phyloP scores from a whole-genome alignment of 2,329 filamentous ascomycete species.

The Fusarium sp. region DNA sequence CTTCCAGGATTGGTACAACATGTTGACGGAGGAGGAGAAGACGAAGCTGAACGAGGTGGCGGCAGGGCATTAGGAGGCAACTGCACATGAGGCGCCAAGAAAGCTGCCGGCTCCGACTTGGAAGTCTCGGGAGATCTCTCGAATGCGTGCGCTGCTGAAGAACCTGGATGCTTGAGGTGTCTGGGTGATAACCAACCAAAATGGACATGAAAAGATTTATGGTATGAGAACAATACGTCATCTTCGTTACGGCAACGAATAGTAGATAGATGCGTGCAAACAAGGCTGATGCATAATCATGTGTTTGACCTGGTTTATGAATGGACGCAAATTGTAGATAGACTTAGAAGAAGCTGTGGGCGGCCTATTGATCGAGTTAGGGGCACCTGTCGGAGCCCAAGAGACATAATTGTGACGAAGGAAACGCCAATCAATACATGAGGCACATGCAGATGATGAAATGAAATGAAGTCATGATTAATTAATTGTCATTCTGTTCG shows the following conservation, averaged over 20 bases:
- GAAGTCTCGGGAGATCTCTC: not conserved
- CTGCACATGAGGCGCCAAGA: not conserved
- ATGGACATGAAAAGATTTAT: not conserved
- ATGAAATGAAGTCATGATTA: not conserved
- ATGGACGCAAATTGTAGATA: conserved; percentile 37
- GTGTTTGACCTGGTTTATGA: conserved; percentile 28
- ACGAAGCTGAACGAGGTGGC: conserved; percentile 65
- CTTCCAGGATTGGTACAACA: conserved; percentile 67
- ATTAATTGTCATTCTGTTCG: conserved; percentile 22
- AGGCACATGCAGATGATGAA: not conserved
- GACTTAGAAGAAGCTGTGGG: conserved; percentile 28
- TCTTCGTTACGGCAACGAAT: not conserved
- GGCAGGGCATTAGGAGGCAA: conserved; percentile 44
- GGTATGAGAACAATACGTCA: not conserved
- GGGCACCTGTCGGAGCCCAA: not conserved
- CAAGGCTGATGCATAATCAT: not conserved
- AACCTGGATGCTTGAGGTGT: not conserved
- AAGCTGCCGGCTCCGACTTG: not conserved
- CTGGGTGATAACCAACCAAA: not conserved
- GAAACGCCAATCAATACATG: not conserved
- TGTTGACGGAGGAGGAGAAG: conserved; percentile 67
- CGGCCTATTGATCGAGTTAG: not conserved
- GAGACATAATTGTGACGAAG: not conserved
- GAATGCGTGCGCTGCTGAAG: conserved; percentile 15
- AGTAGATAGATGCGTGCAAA: conserved; percentile 22